A percentile compares a stretch with the other conserved stretches of the same genome.
Evolutionary conservation across 2,329 filamentous ascomycete species (phyloP).

Genomic region (Botryotinia narcissicola): DNA sequence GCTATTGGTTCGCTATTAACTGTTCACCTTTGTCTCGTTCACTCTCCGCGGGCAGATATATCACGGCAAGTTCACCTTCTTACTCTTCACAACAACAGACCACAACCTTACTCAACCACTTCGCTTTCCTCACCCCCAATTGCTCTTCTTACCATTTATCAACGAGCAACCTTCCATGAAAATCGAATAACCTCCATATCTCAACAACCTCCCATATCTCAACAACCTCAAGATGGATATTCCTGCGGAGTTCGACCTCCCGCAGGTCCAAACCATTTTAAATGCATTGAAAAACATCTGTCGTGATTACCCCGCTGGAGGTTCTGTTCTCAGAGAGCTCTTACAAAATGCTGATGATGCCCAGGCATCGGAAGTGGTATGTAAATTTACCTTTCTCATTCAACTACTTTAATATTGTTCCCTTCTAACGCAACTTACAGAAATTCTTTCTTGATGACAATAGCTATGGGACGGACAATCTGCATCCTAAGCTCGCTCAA

Average conservation of each 20-base stretch:
- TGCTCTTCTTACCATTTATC: neutral
- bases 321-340: conserved; percentile 78
- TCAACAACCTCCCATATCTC: neutral
- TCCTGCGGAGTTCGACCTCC: conserved; percentile 18
- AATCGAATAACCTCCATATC: neutral
- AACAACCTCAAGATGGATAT: neutral
- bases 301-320: conserved; percentile 71
- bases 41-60: neutral
- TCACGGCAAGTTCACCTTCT: neutral
- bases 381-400: neutral
- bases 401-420: neutral
- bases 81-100: neutral
- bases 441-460: conserved; percentile 36
- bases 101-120: neutral
- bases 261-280: conserved; percentile 34
- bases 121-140: neutral
- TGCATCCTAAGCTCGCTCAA: conserved; percentile 34
- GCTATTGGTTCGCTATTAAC: neutral
- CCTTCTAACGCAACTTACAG: conserved; percentile 21
- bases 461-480: conserved; percentile 29
- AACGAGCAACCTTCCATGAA: neutral
- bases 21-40: neutral
- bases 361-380: conserved; percentile 71
- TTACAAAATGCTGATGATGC: conserved; percentile 98
- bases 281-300: conserved; percentile 38